These are phyloP conservation scores for Escallonia rubra DNA, from an alignment of 129 eudicot species.

Conservation along the genomic window DNA sequence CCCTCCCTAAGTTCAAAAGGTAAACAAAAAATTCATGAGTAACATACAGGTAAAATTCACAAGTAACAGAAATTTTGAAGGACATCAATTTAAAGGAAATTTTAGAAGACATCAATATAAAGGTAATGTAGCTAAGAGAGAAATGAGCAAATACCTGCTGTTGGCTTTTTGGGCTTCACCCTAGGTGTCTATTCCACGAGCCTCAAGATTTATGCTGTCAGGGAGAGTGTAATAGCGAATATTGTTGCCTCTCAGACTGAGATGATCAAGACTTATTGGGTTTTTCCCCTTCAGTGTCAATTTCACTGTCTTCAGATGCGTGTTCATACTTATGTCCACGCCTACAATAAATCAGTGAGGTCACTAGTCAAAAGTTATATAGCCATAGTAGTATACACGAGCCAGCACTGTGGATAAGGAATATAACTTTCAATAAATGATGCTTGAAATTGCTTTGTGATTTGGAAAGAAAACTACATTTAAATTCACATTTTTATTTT, in stretches of 20 bases:
- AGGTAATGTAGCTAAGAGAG: not conserved
- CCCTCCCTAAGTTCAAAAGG: slow-evolving; percentile 30
- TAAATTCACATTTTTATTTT: too few relatives aligned
- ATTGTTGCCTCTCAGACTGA: slow-evolving; percentile 77
- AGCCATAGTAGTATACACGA: not conserved
- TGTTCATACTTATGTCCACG: slow-evolving; percentile 86
- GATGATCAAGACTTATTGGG: slow-evolving; percentile 72
- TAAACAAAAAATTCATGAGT: not conserved
- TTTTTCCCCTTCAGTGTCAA: slow-evolving; percentile 73
- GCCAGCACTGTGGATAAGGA: not conserved
- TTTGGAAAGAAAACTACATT: not conserved
- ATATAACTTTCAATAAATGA: too few relatives aligned
- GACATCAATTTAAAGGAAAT: not conserved
- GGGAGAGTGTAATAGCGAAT: slow-evolving; percentile 82
- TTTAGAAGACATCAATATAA: not conserved
- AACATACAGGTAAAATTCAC: too few relatives aligned
- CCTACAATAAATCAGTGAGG: slow-evolving; percentile 26
- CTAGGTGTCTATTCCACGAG: slow-evolving; percentile 79
- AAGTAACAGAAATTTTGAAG: too few relatives aligned
- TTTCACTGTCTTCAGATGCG: slow-evolving; percentile 82
- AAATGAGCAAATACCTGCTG: slow-evolving; percentile 42
- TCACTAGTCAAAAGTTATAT: not conserved
- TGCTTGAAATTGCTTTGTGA: not conserved
- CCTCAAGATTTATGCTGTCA: slow-evolving; percentile 73
- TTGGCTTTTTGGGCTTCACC: slow-evolving; percentile 78